Evolutionary conservation across 2,329 filamentous ascomycete species (phyloP), one percentile per base, ranked within the genome.

Genomic region (Sporothrix curviconia): DNA sequence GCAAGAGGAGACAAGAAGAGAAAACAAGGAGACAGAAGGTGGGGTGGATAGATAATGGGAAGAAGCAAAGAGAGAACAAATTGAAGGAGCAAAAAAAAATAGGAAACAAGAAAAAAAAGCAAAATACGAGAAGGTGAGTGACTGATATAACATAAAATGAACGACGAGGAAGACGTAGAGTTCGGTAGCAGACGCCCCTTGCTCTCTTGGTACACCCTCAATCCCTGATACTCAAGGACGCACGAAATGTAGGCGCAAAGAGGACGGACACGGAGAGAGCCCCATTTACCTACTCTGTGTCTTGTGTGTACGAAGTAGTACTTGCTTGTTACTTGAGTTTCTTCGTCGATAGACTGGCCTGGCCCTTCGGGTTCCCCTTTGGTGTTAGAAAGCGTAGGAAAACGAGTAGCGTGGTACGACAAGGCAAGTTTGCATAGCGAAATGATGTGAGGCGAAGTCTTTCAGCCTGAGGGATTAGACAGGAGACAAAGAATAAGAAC

Each of bases 101-200:
- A n/a, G 28, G 14, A 40, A 34, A 19, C 8, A 30, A 47, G 11
- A 14, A 40, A 49, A 25, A 42, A 15, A 19, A 14, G 8, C 12
- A 47, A 40, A 4, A 11, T 25, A 9, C n/a, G n/a, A n/a, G n/a
- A n/a, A n/a, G n/a, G n/a, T n/a, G n/a, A n/a, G n/a, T n/a, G n/a
- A n/a, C n/a, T n/a, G n/a, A n/a, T n/a, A n/a, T n/a, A n/a, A n/a
- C n/a, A n/a, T n/a, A n/a, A n/a, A n/a, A n/a, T n/a, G n/a, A n/a
- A n/a, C n/a, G n/a, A 24, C 19, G 9, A 50, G 34, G 7, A 37
- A 24, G 32, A 24, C 9, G 3, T 6, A 50, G 15, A 14, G 14
- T n/a, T n/a, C n/a, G n/a, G n/a, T n/a, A n/a, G 53, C 53, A 46
- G 34, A 37, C 40, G 19, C 15, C 47, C 34, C 43, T n/a, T 51